Base-by-base conservation (phyloP, 75 land plant species). In the Pinus taeda region DNA sequence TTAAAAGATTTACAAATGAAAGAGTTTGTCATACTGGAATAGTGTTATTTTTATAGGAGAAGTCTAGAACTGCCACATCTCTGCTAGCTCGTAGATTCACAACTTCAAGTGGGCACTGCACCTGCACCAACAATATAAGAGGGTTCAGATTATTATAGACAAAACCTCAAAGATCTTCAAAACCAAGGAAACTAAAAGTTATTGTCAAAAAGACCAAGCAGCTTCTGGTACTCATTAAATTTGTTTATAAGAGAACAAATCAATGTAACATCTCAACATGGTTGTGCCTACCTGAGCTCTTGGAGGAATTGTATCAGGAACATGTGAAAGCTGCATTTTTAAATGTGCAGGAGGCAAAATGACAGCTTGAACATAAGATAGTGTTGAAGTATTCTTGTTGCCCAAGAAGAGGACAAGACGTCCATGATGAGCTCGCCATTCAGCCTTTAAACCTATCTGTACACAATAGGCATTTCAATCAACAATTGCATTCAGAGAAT, bases 221-320 rank as follows among this genome's bases (percentile, higher is more conserved):
- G 42, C 15, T 0, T 67, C 39, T 33, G 33, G 45, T 36, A 33
- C 17, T 6, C 39, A 65, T 6, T 2, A 39, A 20, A 67, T 6
- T 0, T 37, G 3, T 67, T 18, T 67, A 39, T 17, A 36, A 37
- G 2, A 4, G n/a, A 39, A 67, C 71, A 67, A 36, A 66, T 18
- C 0, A 14, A 39, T 17, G 39, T 6, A 36, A 39, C 33, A 49
- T 49, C 20, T 42, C 53, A 56, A 20, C 0, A 73, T 14, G 9
- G 22, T 53, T 53, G 18, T 5, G 8, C 36, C 37, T 36, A 97
- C 99, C 98, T 97, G 98, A 57, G 98, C 98, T 62, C 99, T 79
- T 12, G 99, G 96, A 59, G 98, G 99, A 77, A 97, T 97, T 58
- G 94, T 91, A 14, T 97, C 99, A 71, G 99, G 99, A 22, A 97